Percentiles rank a stretch among this genome's conserved stretches.
Conservation (phyloP, 2,329 filamentous ascomycete genomes). For the Laburnicola sp. region DNA sequence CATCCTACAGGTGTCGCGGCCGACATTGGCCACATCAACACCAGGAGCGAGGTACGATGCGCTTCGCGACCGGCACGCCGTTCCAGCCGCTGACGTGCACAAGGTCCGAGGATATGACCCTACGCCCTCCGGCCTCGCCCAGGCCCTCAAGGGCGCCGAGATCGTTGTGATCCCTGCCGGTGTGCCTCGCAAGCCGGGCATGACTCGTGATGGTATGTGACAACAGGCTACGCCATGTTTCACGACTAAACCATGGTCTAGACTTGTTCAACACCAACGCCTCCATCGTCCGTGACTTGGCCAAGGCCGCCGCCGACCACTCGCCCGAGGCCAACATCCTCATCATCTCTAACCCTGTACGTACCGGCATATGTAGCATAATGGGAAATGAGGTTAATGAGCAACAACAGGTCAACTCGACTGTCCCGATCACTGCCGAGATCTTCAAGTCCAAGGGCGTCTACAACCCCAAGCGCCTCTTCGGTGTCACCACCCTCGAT, state of each 20-base stretch:
- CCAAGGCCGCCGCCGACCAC: constrained; percentile 88
- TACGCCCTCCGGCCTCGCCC: constrained; percentile 72
- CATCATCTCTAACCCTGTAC: constrained; percentile 94
- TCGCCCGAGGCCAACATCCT: constrained; percentile 92
- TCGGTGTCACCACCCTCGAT: constrained; percentile 98
- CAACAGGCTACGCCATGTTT: neutral
- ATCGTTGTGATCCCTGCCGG: constrained; percentile 97
- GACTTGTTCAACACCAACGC: constrained; percentile 99
- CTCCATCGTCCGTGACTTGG: constrained; percentile 97
- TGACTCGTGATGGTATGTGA: constrained; percentile 83
- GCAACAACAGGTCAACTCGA: constrained; percentile 85
- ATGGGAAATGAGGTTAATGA: constrained; percentile 13
- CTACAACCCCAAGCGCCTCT: constrained; percentile 99
- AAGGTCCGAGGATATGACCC: constrained; percentile 86
- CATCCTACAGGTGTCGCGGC: constrained; percentile 80
- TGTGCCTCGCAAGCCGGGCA: constrained; percentile 98
- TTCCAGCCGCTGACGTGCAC: constrained; percentile 26
- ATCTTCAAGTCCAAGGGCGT: constrained; percentile 93
- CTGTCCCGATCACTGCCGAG: constrained; percentile 95
- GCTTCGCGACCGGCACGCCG: constrained; percentile 5
- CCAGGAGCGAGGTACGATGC: constrained; percentile 72
- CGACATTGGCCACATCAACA: constrained; percentile 99
- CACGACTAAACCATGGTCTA: constrained; percentile 36
- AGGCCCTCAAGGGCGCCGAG: constrained; percentile 82
- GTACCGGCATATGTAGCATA: constrained; percentile 20